phyloP scores from a whole-genome alignment of 2,329 filamentous ascomycete genomes.

The Aspergillus sp. region DNA sequence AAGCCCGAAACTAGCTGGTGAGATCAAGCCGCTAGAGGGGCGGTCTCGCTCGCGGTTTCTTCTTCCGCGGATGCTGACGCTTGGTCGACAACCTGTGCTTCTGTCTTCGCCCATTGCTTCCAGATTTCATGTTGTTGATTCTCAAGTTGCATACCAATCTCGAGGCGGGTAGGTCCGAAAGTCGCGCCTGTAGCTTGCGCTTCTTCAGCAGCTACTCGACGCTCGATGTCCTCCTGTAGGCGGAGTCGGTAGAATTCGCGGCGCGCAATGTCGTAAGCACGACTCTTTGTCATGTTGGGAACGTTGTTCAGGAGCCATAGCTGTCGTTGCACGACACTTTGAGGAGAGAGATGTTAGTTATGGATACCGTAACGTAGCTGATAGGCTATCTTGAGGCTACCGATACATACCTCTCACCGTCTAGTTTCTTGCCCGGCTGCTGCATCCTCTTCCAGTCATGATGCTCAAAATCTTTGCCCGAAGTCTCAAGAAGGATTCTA shows the following conservation, averaged over 20 bases:
- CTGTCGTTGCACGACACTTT: constrained; percentile 88
- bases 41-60: constrained; percentile 16
- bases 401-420: constrained; percentile 73
- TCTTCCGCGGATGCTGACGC: constrained; percentile 45
- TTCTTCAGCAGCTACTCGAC: constrained; percentile 82
- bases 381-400: not conserved
- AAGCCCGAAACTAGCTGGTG: not conserved
- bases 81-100: constrained; percentile 52
- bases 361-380: not conserved
- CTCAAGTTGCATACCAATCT: constrained; percentile 81
- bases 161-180: constrained; percentile 74
- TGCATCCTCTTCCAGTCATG: constrained; percentile 77
- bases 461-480: constrained; percentile 74
- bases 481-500: constrained; percentile 76
- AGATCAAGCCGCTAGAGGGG: constrained; percentile 2
- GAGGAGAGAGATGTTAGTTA: constrained; percentile 12
- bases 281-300: constrained; percentile 57
- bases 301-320: constrained; percentile 74
- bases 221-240: constrained; percentile 77
- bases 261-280: constrained; percentile 83
- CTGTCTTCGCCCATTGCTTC: constrained; percentile 72
- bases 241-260: constrained; percentile 87
- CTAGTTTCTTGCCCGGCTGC: constrained; percentile 73
- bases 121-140: constrained; percentile 77
- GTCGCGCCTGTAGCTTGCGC: constrained; percentile 81